phyloP scores from a whole-genome alignment of 2,329 filamentous ascomycete genomes.

The Samsoniella hepiali region DNA sequence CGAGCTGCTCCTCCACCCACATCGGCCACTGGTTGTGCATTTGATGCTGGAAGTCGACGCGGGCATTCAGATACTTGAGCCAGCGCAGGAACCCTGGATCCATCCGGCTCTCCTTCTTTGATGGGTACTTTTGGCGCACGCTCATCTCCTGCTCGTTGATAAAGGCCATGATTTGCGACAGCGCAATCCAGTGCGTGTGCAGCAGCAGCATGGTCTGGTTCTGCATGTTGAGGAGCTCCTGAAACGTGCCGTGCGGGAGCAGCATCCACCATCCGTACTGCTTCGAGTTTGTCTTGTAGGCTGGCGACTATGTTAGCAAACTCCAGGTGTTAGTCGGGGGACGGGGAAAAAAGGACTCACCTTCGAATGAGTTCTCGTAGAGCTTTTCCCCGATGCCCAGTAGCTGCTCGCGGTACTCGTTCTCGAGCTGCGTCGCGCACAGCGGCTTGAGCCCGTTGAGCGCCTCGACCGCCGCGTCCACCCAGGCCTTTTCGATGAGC shows the following conservation, averaged over 20 bases:
- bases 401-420: conserved; percentile 45
- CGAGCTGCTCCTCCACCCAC: conserved; percentile 53
- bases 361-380: conserved; percentile 50
- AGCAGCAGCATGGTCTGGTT: conserved; percentile 48
- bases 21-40: conserved; percentile 51
- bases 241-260: conserved; percentile 51
- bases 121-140: conserved; percentile 30
- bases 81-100: conserved; percentile 47
- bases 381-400: conserved; percentile 49
- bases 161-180: conserved; percentile 52
- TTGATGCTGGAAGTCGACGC: conserved; percentile 43
- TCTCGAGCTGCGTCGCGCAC: conserved; percentile 42
- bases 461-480: conserved; percentile 44
- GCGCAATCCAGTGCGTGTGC: conserved; percentile 52
- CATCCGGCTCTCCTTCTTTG: conserved; percentile 25
- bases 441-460: conserved; percentile 43
- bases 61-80: conserved; percentile 49
- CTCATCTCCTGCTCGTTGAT: conserved; percentile 43
- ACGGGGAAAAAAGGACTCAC: conserved; percentile 32
- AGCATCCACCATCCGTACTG: conserved; percentile 59
- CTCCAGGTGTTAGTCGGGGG: no score
- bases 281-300: conserved; percentile 47
- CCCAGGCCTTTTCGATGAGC: conserved; percentile 43
- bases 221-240: conserved; percentile 44
- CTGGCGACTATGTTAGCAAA: conserved; percentile 28